Evolutionary conservation across 768 basidiomycete genomes (phyloP), one percentile per base, ranked within the genome.

Genomic region (Pisolithus tinctorius): DNA sequence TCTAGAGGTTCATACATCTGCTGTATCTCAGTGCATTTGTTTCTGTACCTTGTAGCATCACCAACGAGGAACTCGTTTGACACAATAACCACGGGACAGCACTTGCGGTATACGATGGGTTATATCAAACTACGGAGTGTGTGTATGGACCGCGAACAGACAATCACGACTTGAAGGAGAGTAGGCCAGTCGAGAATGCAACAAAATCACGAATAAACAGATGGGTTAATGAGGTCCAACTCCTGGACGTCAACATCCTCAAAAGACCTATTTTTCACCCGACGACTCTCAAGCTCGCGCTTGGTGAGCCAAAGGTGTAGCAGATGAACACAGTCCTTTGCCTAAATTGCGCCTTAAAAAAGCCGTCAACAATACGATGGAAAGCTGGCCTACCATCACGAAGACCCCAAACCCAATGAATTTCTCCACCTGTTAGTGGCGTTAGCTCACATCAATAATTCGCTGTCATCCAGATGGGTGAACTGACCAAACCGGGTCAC

Each of bases 401-500:
- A 86, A 88, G 7, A 87, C 56, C 83, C 85, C 1, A 88, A 69
- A 0, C 86, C 86, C 42, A 88, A 59, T 6, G 79, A 69, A 60
- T 88, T 88, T 47, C 86, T 72, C 85, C 85, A 79, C 74, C 75
- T 76, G 51, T 6, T n/a, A 43, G 16, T 10, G 38, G 27, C n/a
- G 31, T 39, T 26, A 34, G 20, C 20, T 47, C 38, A 48, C 38
- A 31, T 34, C 14, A 11, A 3, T 30, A 2, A 17, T 4, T 50
- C 40, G 7, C 9, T 49, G 25, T 10, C 9, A 41, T 30, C 38
- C 43, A 42, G 4, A 20, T 29, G 26, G 29, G 47, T 6, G 34
- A 13, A 42, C 62, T 46, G 51, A 83, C 86, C 87, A 89, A 14
- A 88, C 82, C 13, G 87, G 87, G 63, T 88, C 87, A 41, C 75